These are phyloP conservation scores for Auricularia sp. DNA, from an alignment of 768 basidiomycete genomes.

Conservation along the genomic window DNA sequence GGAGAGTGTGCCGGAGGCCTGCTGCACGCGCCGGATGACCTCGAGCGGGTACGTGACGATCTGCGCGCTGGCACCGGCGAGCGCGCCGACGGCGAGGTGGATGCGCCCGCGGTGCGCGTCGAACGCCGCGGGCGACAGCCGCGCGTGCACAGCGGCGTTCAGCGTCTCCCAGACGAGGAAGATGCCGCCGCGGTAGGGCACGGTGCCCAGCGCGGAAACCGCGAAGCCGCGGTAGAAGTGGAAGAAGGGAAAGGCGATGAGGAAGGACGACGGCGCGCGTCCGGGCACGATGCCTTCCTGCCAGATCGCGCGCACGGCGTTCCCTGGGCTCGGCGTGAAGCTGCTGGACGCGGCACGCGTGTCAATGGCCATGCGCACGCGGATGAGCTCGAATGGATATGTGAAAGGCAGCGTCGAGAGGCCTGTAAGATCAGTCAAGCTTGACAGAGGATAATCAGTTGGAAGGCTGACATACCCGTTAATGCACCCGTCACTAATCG, in stretches of 20 bases:
- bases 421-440: not conserved
- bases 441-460: not conserved
- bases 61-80: constrained; percentile 78
- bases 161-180: constrained; percentile 83
- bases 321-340: constrained; percentile 48
- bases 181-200: constrained; percentile 91
- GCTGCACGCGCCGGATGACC: constrained; percentile 85
- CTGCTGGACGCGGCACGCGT: constrained; percentile 36
- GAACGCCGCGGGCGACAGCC: constrained; percentile 21
- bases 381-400: constrained; percentile 90
- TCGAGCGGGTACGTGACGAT: constrained; percentile 94
- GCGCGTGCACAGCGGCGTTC: constrained; percentile 41
- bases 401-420: constrained; percentile 46
- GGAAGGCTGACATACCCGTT: constrained; percentile 48
- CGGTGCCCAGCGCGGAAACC: constrained; percentile 83
- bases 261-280: constrained; percentile 19
- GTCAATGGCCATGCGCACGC: constrained; percentile 90
- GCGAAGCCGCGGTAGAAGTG: constrained; percentile 98
- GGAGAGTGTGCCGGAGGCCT: constrained; percentile 77
- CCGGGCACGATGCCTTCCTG: constrained; percentile 39
- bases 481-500: constrained; percentile 82
- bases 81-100: constrained; percentile 70
- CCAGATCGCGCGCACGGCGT: constrained; percentile 48
- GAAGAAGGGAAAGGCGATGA: constrained; percentile 62
- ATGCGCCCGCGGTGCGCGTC: constrained; percentile 27